Evolutionary conservation across 1,139 yeast species (phyloP).

Genomic region (Kazachstania sp.): DNA sequence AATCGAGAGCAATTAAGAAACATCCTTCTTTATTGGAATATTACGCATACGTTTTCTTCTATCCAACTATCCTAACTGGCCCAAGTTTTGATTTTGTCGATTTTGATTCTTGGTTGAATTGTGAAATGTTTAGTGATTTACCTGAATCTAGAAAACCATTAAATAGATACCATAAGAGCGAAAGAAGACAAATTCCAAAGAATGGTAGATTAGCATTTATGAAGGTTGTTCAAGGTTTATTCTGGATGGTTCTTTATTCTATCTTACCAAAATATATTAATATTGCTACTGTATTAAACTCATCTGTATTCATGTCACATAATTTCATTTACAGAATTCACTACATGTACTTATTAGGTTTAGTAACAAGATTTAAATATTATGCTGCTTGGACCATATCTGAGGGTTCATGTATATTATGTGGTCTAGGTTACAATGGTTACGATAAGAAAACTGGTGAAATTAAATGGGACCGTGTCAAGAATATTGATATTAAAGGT

Average conservation of each 20-base stretch:
- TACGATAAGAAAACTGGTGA: constrained; percentile 52
- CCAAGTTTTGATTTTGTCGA: constrained; percentile 92
- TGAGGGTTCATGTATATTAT: constrained; percentile 91
- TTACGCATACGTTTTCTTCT: constrained; percentile 80
- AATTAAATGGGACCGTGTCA: constrained; percentile 82
- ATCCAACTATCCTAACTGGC: constrained; percentile 86
- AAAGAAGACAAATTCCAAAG: constrained; percentile 67
- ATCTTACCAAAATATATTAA: constrained; percentile 42
- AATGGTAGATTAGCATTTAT: constrained; percentile 64
- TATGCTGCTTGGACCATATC: constrained; percentile 93
- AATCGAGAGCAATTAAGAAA: constrained; percentile 47
- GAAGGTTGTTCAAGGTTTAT: constrained; percentile 61
- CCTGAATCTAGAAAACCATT: constrained; percentile 57
- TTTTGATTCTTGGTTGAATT: constrained; percentile 72
- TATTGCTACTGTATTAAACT: constrained; percentile 42
- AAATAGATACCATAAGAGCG: constrained; percentile 19
- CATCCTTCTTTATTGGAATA: constrained; percentile 69
- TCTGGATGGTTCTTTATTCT: constrained; percentile 67
- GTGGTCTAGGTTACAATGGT: constrained; percentile 93
- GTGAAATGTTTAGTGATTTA: constrained; percentile 71
- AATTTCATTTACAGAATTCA: constrained; percentile 48
- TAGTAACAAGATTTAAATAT: constrained; percentile 70
- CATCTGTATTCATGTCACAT: constrained; percentile 36
- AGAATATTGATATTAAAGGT: constrained; percentile 70
- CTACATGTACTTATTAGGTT: constrained; percentile 62